A percentile compares a stretch with the other conserved stretches of the same genome.
Conservation (phyloP, 345 rosid genomes). For the Angophora floribunda region DNA sequence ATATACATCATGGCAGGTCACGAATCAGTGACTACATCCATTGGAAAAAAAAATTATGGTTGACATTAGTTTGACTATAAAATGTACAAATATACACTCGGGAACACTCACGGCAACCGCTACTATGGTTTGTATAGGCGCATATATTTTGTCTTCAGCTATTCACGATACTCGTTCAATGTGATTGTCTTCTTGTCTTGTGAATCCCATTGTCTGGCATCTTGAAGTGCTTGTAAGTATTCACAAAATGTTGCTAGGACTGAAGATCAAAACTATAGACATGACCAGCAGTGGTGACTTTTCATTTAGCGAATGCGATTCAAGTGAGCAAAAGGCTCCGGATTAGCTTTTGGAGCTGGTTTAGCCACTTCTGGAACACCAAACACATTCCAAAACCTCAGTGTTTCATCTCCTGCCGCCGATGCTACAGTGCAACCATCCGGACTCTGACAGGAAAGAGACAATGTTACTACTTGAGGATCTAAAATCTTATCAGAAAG, state of each 20-base stretch:
- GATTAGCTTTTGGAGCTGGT: constrained; percentile 31
- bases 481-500: not conserved
- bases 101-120: not conserved
- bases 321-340: constrained; percentile 44
- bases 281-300: not conserved
- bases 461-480: not conserved
- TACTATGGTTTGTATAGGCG: not conserved
- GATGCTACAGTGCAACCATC: constrained; percentile 48
- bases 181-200: not conserved
- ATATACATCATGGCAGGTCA: not conserved
- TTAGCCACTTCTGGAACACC: constrained; percentile 50
- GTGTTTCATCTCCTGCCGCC: constrained; percentile 71
- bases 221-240: not conserved
- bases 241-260: not conserved
- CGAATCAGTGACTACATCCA: not conserved
- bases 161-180: not conserved
- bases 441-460: not conserved
- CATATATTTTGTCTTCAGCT: not conserved
- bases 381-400: constrained; percentile 68
- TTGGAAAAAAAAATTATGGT: not conserved
- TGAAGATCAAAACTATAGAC: not conserved
- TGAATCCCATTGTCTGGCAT: not conserved
- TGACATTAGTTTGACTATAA: not conserved
- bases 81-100: not conserved
- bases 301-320: constrained; percentile 39